Evolutionary conservation across 768 basidiomycete genomes (phyloP).

Genomic region (Lactarius evosmus): DNA sequence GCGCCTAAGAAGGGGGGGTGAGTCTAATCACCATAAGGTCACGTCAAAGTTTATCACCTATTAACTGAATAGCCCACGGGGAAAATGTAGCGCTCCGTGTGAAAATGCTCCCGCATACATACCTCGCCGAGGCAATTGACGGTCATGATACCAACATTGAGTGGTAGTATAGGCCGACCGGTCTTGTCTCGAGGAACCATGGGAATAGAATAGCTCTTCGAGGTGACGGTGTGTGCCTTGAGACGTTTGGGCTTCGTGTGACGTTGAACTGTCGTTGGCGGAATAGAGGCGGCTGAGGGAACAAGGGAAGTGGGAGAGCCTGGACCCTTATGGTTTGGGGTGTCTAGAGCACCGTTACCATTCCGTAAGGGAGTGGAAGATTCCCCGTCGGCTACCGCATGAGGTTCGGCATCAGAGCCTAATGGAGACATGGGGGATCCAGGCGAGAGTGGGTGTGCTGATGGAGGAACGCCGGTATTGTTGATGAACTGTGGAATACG

Average conservation of each 20-base stretch:
- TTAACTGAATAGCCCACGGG: conserved; percentile 84
- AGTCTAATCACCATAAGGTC: conserved; percentile 11
- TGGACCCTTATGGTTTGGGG: conserved; percentile 30
- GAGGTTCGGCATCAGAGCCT: conserved; percentile 25
- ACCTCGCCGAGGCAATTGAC: conserved; percentile 71
- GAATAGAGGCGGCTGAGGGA: conserved; percentile 31
- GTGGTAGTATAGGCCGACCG: conserved; percentile 67
- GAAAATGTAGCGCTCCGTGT: conserved; percentile 86
- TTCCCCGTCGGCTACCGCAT: conserved; percentile 16
- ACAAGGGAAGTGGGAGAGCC: conserved; percentile 39
- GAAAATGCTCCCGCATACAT: conserved; percentile 80
- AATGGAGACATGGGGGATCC: conserved; percentile 28
- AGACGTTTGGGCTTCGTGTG: conserved; percentile 70
- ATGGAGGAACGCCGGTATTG: conserved; percentile 24
- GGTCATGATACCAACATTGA: conserved; percentile 87
- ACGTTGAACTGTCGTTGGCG: conserved; percentile 41
- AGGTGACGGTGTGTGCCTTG: conserved; percentile 78
- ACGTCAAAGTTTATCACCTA: conserved; percentile 43
- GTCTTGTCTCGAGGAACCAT: conserved; percentile 72
- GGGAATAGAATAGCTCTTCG: conserved; percentile 74
- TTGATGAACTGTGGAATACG: conserved; percentile 25
- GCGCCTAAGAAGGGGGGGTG: conserved; percentile 44
- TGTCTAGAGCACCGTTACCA: conserved; percentile 15
- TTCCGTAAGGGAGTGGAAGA: conserved; percentile 19
- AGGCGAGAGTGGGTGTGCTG: conserved; percentile 22